phyloP scores from a whole-genome alignment of 2,329 filamentous ascomycete species.

The Ilyonectria robusta region DNA sequence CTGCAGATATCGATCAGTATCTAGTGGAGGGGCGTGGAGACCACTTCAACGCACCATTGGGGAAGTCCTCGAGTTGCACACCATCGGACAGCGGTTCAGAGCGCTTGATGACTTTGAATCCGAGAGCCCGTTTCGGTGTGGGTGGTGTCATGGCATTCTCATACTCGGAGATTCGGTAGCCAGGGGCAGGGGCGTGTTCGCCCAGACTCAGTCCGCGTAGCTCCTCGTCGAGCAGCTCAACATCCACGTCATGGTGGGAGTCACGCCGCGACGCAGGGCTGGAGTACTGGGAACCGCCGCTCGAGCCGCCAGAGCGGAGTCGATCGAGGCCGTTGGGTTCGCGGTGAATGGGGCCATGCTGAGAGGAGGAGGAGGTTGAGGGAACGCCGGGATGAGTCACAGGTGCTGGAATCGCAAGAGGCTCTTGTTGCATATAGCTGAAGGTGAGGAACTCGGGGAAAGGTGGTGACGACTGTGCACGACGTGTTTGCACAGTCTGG shows the following conservation, averaged over 20 bases:
- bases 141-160: slow-evolving; percentile 70
- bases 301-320: slow-evolving; percentile 51
- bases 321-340: slow-evolving; percentile 57
- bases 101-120: slow-evolving; percentile 70
- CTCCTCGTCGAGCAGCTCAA: slow-evolving; percentile 63
- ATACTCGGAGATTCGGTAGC: slow-evolving; percentile 72
- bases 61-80: slow-evolving; percentile 71
- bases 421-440: slow-evolving; percentile 77
- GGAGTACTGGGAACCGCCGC: slow-evolving; percentile 56
- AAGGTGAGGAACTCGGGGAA: slow-evolving; percentile 53
- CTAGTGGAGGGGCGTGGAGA: neutral
- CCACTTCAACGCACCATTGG: slow-evolving; percentile 77
- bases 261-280: slow-evolving; percentile 46
- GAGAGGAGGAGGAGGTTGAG: slow-evolving; percentile 55
- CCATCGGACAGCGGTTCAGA: slow-evolving; percentile 56
- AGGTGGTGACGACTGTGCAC: slow-evolving; percentile 64
- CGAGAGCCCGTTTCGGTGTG: slow-evolving; percentile 62
- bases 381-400: slow-evolving; percentile 56
- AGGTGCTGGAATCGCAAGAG: slow-evolving; percentile 61
- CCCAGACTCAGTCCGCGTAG: slow-evolving; percentile 66
- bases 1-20: slow-evolving; percentile 62
- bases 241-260: slow-evolving; percentile 54
- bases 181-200: slow-evolving; percentile 54
- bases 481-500: slow-evolving; percentile 65
- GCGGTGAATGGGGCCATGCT: slow-evolving; percentile 71